Evolutionary conservation across 805 yeast species (phyloP).

Genomic region (Lipomyces yamanashiensis): DNA sequence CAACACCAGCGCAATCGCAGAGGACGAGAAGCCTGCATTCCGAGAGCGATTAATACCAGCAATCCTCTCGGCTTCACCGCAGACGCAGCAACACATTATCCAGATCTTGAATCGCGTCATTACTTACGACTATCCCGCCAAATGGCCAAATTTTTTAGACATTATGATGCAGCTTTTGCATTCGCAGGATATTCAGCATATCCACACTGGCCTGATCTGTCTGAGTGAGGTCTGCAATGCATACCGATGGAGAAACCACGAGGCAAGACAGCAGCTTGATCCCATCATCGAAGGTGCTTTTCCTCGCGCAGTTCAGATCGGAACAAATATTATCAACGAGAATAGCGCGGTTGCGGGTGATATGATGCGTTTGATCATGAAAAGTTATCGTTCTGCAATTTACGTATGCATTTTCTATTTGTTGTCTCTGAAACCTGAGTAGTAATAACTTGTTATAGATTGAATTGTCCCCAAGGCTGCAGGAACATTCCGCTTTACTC

Average conservation of each 20-base stretch:
- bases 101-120: slow-evolving; percentile 58
- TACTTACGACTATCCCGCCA: slow-evolving; percentile 53
- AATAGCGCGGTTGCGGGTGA: slow-evolving; percentile 61
- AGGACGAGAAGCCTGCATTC: slow-evolving; percentile 75
- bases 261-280: slow-evolving; percentile 58
- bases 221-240: slow-evolving; percentile 70
- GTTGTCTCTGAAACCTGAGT: background rate
- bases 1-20: slow-evolving; percentile 53
- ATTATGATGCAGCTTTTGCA: slow-evolving; percentile 53
- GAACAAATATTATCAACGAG: slow-evolving; percentile 56
- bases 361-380: slow-evolving; percentile 72
- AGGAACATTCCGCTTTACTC: slow-evolving; percentile 56
- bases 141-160: slow-evolving; percentile 62
- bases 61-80: slow-evolving; percentile 54
- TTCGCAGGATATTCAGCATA: slow-evolving; percentile 49
- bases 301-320: slow-evolving; percentile 70
- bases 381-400: slow-evolving; percentile 77
- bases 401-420: slow-evolving; percentile 32
- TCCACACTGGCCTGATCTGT: slow-evolving; percentile 72
- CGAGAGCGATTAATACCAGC: slow-evolving; percentile 71
- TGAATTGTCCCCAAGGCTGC: slow-evolving; percentile 70
- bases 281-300: slow-evolving; percentile 60
- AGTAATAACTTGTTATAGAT: slow-evolving; percentile 46
- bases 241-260: slow-evolving; percentile 72
- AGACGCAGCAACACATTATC: slow-evolving; percentile 51